Base-by-base conservation (phyloP, 768 basidiomycete species). In the Lactarius trivialis region DNA sequence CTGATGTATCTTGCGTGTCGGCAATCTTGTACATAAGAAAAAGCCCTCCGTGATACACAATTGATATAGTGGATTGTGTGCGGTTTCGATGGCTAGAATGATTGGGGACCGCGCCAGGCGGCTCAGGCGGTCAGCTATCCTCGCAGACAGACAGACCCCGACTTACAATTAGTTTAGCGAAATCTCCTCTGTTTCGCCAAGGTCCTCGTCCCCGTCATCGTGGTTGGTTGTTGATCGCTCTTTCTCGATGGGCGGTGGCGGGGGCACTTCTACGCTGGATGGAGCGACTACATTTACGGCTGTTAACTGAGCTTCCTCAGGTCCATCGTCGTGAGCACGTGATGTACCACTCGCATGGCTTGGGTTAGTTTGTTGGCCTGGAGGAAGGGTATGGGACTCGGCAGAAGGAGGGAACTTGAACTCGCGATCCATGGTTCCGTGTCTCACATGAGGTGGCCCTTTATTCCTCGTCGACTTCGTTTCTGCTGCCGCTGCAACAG, bases 181-280 rank as follows among this genome's bases (percentile, higher is more conserved):
- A 17, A 89, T 87, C 68, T 91, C 89, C 34, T 82, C 89, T 6
- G 87, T 91, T 71, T 86, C 87, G 0, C 89, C 90, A 51, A 91
- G 80, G 33, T 91, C 90, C 56, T 89, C 89, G 39, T 89, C 88
- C 0, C 72, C 81, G 9, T 85, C 81, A 34, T 83, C 85, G 24
- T 73, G 68, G 58, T 68, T 61, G 73, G 41, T 74, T 64, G 75
- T 70, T 56, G 75, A 70, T 36, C 73, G 75, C 71, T 91, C 87
- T 74, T 92, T 90, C 70, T 88, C 86, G 15, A 89, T 79, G 0
- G 87, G 88, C 28, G 89, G 88, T 4, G 90, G 90, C 0, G 89
- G 85, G 4, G 88, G 89, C 7, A 91, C 85, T 70, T 91, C 88
- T 14, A 88, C 85, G 56, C 76, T 84, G 26, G 83, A 79, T 2